Evolutionary conservation across 371 early-diverging fungal genomes (phyloP), one percentile per base, ranked within the genome.

Genomic region (Choanephora cucurbitarum): DNA sequence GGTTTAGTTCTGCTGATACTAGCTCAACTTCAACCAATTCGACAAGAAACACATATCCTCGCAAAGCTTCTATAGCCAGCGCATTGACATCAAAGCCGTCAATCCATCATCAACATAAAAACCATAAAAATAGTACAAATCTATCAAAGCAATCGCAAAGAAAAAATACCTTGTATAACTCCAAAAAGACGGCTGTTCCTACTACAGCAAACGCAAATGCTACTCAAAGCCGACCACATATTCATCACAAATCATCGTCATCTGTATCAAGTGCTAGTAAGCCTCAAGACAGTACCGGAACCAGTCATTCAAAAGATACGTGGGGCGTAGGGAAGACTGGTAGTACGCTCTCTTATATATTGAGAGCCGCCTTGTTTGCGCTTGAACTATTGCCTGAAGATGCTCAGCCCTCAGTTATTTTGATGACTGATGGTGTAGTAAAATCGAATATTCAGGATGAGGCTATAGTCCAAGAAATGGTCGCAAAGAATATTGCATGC

Each of bases 381-480:
- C 57, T 93, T 23, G 70, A 78, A 18, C 72, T 95, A 19, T 68
- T 93, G 51, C 88, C 92, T 1, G 62, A 73, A 10, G 71, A 85
- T 15, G 87, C 85, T 34, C 72, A 84, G 18, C 87, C 90, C 0
- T 85, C 84, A 3, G 58, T 95, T 15, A 79, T 93, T 0, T 60
- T 89, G 10, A 67, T 95, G 33, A 93, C 93, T 0, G 97, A 97
- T 66, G 96, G 96, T 28, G 93, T 94, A 6, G 78, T 87, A 10
- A 84, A 83, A 59, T 82, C 88, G 7, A 84, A 75, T 49, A 56
- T 85, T 9, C 70, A 80, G 74, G 69, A 80, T 72, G 54, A 83
- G 69, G 57, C 74, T 60, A 41, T 72, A 55, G 28, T 84, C 63
- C 55, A 81, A 70, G 60, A 79, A 64, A 22, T 75, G 76, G 52